Percentiles rank a stretch among this genome's conserved stretches.
These are phyloP conservation scores for Euphorbia tirucalli DNA, from an alignment of 345 rosid species.

Conservation along the genomic window DNA sequence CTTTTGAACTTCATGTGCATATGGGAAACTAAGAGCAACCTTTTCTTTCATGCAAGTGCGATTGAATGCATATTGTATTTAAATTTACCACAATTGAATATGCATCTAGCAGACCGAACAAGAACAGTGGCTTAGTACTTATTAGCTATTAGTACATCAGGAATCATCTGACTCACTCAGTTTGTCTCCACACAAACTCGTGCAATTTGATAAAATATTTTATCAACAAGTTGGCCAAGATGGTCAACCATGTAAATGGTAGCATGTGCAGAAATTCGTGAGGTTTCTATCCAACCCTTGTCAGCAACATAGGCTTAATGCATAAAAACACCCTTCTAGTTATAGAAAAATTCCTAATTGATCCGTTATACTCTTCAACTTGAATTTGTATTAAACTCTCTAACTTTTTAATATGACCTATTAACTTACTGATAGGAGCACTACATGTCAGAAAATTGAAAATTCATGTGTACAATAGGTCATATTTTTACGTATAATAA, in stretches of 20 bases:
- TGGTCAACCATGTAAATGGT: neutral
- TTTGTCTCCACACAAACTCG: neutral
- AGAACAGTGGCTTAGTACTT: neutral
- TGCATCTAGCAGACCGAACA: conserved; percentile 3
- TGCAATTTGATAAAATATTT: neutral
- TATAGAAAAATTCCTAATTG: no score
- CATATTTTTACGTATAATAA: no score
- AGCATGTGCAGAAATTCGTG: neutral
- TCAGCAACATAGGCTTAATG: neutral
- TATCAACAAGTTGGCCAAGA: neutral
- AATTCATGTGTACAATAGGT: no score
- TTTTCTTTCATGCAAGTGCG: neutral
- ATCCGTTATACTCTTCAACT: neutral
- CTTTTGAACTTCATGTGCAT: neutral
- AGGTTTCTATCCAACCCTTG: neutral
- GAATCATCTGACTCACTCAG: neutral
- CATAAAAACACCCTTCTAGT: neutral
- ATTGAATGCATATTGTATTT: neutral
- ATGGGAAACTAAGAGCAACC: neutral
- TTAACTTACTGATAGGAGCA: no score
- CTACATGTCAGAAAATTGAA: no score
- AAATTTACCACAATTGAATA: neutral
- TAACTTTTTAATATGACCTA: no score
- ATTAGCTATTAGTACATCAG: neutral
- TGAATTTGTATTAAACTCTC: no score